Conservation (phyloP, 768 basidiomycete species). For the Mycena epipterygia region DNA sequence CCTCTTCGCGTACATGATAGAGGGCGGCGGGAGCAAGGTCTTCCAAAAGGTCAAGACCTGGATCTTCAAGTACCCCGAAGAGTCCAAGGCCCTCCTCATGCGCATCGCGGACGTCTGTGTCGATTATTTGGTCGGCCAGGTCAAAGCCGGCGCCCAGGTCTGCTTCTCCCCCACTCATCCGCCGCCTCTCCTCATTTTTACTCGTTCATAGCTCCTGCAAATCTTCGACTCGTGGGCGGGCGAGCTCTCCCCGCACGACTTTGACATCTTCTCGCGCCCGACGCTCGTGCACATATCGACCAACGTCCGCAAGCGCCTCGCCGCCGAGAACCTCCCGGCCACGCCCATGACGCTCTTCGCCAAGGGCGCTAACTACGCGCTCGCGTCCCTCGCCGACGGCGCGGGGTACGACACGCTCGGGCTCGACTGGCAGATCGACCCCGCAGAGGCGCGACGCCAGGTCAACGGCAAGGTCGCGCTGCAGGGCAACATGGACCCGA, state of each 20-base stretch:
- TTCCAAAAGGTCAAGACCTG: constrained; percentile 94
- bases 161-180: constrained; percentile 28
- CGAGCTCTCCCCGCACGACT: constrained; percentile 92
- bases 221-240: constrained; percentile 98
- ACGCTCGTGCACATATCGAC: constrained; percentile 79
- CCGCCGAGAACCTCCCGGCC: constrained; percentile 62
- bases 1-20: constrained; percentile 97
- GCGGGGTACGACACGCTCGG: constrained; percentile 91
- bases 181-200: constrained; percentile 14
- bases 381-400: constrained; percentile 69
- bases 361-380: constrained; percentile 89
- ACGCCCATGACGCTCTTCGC: constrained; percentile 94
- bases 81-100: constrained; percentile 81
- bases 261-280: constrained; percentile 86
- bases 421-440: constrained; percentile 92
- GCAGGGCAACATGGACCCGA: constrained; percentile 96
- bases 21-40: constrained; percentile 94
- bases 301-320: constrained; percentile 73
- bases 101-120: constrained; percentile 92
- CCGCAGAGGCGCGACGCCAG: constrained; percentile 73
- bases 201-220: constrained; percentile 89
- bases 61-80: constrained; percentile 91
- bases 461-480: constrained; percentile 76
- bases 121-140: constrained; percentile 92
- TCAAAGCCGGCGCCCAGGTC: constrained; percentile 96